Base-by-base conservation (phyloP, 2,329 filamentous ascomycete genomes). In the Endoconidiophora laricicola region DNA sequence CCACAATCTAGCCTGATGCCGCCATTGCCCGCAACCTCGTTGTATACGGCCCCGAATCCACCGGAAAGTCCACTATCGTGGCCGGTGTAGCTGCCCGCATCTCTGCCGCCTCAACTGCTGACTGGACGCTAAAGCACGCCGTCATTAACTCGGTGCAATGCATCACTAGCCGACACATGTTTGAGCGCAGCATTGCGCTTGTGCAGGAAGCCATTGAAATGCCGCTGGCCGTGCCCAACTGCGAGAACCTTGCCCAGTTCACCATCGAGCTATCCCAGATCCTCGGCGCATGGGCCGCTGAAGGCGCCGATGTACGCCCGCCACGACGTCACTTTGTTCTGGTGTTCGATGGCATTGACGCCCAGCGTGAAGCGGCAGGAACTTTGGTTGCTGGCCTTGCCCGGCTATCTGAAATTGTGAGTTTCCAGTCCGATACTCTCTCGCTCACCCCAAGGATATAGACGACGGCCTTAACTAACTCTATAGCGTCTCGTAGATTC, bases 271-370 rank as follows among this genome's bases (percentile, higher is more conserved):
- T 96, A 52, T 73, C 73, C 54, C 74, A 70, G 59, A 67, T 86
- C 63, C 63, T 88, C 43, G 41, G 40, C 22, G 24, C 38, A 29
- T 53, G 51, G 51, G n/a, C 33, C 3, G 38, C 26, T 3, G 46
- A 49, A 29, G 51, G 39, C n/a, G 43, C 26, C 2, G 51, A 49
- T 37, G 47, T 38, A 3, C 65, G 71, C 46, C 69, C 71, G 54
- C 57, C 59, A 10, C 52, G 58, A 5, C 57, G 61, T 6, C 62
- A 64, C 38, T 87, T 94, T 57, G 79, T 90, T 6, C 65, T 96
- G 52, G 84, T 95, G 9, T 73, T 96, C 55, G 91, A 96, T 67
- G 85, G 79, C 9, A 81, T 96, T 52, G 90, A 96, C 62, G 76
- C 73, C 55, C 84, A 94, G 62, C 73, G 82, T 58, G 90, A 96